A percentile compares a stretch with the other conserved stretches of the same genome.
Evolutionary conservation across 2,329 filamentous ascomycete genomes (phyloP).

Genomic region (Sporothrix phasma): DNA sequence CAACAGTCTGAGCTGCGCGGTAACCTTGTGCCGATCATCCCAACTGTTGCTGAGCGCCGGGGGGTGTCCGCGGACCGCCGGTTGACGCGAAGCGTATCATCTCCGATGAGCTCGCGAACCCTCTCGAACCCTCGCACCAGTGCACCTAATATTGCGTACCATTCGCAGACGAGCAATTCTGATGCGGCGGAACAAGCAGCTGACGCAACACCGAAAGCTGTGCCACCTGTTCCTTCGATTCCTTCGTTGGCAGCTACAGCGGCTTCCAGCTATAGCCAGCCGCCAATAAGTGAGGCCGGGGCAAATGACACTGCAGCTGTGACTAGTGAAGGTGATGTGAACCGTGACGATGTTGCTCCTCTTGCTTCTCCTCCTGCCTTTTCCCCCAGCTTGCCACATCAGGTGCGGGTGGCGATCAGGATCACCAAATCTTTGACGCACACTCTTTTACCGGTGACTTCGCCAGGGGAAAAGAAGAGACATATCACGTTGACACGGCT

Average conservation of each 20-base stretch:
- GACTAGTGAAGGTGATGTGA: neutral
- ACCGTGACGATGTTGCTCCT: neutral
- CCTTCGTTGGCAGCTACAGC: neutral
- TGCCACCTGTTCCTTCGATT: slow-evolving; percentile 14
- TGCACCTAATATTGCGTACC: slow-evolving; percentile 34
- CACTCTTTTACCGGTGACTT: slow-evolving; percentile 3
- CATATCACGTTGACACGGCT: slow-evolving; percentile 30
- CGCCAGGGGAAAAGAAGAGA: slow-evolving; percentile 9
- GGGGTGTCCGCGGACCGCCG: slow-evolving; percentile 55
- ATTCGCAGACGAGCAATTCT: neutral
- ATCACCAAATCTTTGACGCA: neutral
- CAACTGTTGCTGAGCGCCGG: slow-evolving; percentile 57
- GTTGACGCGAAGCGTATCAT: slow-evolving; percentile 26
- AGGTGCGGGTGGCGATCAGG: neutral
- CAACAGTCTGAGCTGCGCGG: slow-evolving; percentile 73
- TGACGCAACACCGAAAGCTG: slow-evolving; percentile 7
- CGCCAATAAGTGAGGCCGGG: neutral
- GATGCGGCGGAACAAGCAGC: neutral
- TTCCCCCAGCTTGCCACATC: neutral
- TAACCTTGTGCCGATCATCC: slow-evolving; percentile 56
- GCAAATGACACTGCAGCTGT: neutral
- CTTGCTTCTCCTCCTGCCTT: no score
- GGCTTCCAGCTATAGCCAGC: neutral
- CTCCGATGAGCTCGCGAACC: slow-evolving; percentile 28
- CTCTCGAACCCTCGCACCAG: slow-evolving; percentile 36